Conservation (phyloP, 1,139 yeast genomes). For the Geotrichum restrictum region DNA sequence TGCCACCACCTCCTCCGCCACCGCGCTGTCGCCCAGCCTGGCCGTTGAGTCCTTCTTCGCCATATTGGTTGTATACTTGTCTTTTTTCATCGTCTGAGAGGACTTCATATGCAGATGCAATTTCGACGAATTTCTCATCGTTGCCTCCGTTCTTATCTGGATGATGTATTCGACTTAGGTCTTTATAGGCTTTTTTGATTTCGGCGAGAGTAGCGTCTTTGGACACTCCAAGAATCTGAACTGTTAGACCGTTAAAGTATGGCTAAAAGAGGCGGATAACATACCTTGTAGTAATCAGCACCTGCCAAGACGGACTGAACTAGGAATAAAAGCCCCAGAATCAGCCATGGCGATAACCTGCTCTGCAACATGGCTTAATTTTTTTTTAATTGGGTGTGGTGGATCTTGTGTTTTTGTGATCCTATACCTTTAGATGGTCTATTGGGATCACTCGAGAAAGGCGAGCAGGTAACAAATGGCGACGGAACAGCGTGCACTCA, state of each 20-base stretch:
- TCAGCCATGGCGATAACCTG: slow-evolving; percentile 10
- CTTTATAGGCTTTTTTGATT: slow-evolving; percentile 81
- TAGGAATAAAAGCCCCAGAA: slow-evolving; percentile 20
- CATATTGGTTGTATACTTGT: slow-evolving; percentile 68
- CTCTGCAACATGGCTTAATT: slow-evolving; percentile 7
- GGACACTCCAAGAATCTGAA: slow-evolving; percentile 57
- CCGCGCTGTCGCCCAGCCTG: slow-evolving; percentile 29
- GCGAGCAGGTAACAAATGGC: too few species aligned
- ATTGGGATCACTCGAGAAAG: neutral
- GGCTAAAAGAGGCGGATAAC: slow-evolving; percentile 7
- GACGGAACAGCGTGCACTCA: too few species aligned
- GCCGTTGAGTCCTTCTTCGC: slow-evolving; percentile 68
- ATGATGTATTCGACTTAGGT: slow-evolving; percentile 79
- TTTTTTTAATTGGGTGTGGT: neutral
- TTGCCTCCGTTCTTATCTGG: slow-evolving; percentile 91
- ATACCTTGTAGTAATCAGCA: slow-evolving; percentile 32
- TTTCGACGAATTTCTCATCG: slow-evolving; percentile 79
- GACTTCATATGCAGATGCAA: slow-evolving; percentile 92
- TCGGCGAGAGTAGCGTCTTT: slow-evolving; percentile 72
- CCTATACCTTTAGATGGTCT: neutral
- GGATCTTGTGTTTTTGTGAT: neutral
- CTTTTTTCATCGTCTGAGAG: slow-evolving; percentile 72
- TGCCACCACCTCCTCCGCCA: slow-evolving; percentile 41
- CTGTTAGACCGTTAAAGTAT: slow-evolving; percentile 2
- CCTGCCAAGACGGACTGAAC: slow-evolving; percentile 26